phyloP scores from a whole-genome alignment of 2,329 filamentous ascomycete species.

The Huntiella bhutanensis region DNA sequence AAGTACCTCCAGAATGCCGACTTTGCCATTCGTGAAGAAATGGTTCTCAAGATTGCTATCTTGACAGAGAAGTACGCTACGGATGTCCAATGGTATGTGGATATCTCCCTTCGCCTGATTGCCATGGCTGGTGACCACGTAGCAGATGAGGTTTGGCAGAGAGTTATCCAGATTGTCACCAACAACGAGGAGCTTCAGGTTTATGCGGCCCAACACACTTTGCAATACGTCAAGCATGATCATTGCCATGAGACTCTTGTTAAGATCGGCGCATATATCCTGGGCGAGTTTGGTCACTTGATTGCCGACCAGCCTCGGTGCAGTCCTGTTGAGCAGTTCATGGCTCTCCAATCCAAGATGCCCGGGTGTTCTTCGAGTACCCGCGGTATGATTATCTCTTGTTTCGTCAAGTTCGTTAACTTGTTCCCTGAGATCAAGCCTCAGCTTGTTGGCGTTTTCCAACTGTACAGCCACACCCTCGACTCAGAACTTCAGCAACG shows the following conservation, averaged over 20 bases:
- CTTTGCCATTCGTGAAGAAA: conserved; percentile 94
- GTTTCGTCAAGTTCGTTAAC: conserved; percentile 95
- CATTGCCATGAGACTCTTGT: conserved; percentile 93
- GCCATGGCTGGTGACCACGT: conserved; percentile 96
- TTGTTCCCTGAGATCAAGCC: conserved; percentile 97
- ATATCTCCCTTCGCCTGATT: conserved; percentile 84
- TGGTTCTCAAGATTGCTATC: conserved; percentile 98
- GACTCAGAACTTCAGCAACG: conserved; percentile 92
- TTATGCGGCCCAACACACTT: conserved; percentile 82
- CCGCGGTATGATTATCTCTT: conserved; percentile 82
- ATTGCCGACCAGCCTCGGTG: conserved; percentile 83
- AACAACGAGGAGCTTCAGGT: conserved; percentile 98
- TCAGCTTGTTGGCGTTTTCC: conserved; percentile 77
- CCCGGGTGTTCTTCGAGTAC: conserved; percentile 75
- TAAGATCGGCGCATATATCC: conserved; percentile 90
- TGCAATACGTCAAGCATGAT: conserved; percentile 81
- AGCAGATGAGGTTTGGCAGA: conserved; percentile 97
- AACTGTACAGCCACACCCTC: conserved; percentile 79
- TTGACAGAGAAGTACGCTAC: conserved; percentile 96
- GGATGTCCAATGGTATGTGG: conserved; percentile 97
- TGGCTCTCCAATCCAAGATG: conserved; percentile 81
- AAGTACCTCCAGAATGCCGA: conserved; percentile 92
- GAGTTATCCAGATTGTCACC: conserved; percentile 95
- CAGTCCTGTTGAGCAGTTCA: conserved; percentile 91
- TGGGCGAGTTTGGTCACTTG: conserved; percentile 92